These are phyloP conservation scores for Polyporus arcularius DNA, from an alignment of 768 basidiomycete species.

Conservation along the genomic window DNA sequence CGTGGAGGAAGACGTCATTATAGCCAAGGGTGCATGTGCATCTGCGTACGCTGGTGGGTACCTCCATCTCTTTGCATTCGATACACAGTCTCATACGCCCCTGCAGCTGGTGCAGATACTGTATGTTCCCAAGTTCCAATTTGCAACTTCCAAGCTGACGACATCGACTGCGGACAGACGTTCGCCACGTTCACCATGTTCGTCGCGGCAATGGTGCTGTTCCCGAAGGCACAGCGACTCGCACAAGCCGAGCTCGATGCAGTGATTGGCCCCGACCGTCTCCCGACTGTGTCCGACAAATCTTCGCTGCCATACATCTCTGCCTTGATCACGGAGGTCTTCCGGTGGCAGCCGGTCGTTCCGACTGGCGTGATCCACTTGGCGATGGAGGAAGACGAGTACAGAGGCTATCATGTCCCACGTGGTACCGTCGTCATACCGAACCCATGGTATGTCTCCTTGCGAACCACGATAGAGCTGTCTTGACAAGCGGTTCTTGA, in stretches of 20 bases:
- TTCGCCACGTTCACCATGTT: background rate
- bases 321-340: conserved; percentile 11
- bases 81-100: too few relatives aligned
- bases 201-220: background rate
- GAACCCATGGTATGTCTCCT: conserved; percentile 1
- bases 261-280: background rate
- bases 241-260: conserved; percentile 7
- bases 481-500: too few relatives aligned
- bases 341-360: conserved; percentile 11
- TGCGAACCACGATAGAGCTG: background rate
- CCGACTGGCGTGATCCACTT: background rate
- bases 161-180: background rate
- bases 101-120: too few relatives aligned
- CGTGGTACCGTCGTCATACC: conserved; percentile 23
- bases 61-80: too few relatives aligned
- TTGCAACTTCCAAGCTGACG: too few relatives aligned
- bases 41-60: background rate
- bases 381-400: conserved; percentile 1
- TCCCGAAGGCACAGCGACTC: background rate
- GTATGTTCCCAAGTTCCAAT: too few relatives aligned
- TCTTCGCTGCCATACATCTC: conserved; percentile 5
- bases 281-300: background rate
- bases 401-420: conserved; percentile 26
- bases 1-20: background rate
- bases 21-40: background rate